Base-by-base conservation (phyloP, 2,329 filamentous ascomycete genomes). In the Orbilia ellipsospora region DNA sequence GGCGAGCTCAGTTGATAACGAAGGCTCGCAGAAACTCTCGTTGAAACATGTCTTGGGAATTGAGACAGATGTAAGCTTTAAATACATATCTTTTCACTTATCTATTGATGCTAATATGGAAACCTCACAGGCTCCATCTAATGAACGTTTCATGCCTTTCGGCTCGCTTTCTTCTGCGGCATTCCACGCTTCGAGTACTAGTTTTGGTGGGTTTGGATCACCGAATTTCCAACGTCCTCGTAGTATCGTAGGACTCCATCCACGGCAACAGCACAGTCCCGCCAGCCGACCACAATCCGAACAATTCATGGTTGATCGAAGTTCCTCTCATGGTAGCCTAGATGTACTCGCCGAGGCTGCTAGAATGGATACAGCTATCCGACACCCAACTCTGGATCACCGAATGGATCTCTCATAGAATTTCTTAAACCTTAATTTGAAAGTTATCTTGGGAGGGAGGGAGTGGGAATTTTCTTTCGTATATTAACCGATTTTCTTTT, bases 401-500 rank as follows among this genome's bases (percentile, higher is more conserved):
- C 64, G 64, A 4, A 75, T 75, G 72, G 72, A 75, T 56, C 72
- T 75, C n/a, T 75, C 72, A n/a, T 75, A 75, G 54, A 31, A 31
- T 40, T 42, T 16, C 5, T 18, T 16, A 16, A 7, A 20, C 10
- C 5, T 18, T 20, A 40, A 20, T 23, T 57, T 23, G 6, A 42
- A 61, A 54, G n/a, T 48, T 63, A 50, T 51, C 4, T 31, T 20
- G 51, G 57, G 42, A 20, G 51, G 57, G 23, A 18, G 2, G 36
- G 40, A 18, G 31, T 7, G 40, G 16, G 36, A 31, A 8, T 36
- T 50, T 13, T 63, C 12, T 40, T 51, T 61, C n/a, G 31, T 36
- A 62, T 61, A 12, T 68, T 40, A 12, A 36, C 28, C 10, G 20
- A 48, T 68, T 40, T 61, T 23, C 44, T 54, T 20, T 44, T 40